phyloP scores from a whole-genome alignment of 2,329 filamentous ascomycete species.

The Bipolaris cookei region DNA sequence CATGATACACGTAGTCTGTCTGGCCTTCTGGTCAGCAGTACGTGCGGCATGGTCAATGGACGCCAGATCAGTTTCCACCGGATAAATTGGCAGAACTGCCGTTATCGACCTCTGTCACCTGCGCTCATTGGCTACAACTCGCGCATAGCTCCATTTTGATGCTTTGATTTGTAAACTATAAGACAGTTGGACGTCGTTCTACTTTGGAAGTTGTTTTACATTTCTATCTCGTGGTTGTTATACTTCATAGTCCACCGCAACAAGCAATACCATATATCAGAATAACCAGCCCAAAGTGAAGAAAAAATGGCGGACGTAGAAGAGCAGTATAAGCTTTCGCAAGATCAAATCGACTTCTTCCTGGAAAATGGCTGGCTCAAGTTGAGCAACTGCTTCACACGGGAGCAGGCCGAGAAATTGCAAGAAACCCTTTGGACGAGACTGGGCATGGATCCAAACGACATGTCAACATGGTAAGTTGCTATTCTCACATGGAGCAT shows the following conservation, averaged over 20 bases:
- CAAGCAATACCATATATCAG: background rate
- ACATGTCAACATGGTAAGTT: constrained; percentile 67
- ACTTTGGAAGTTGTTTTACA: too few relatives aligned
- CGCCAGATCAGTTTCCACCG: constrained; percentile 29
- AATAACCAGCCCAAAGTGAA: background rate
- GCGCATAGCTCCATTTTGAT: constrained; percentile 3
- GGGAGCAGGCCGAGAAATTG: constrained; percentile 56
- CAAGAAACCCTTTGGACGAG: constrained; percentile 65
- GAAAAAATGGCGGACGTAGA: constrained; percentile 22
- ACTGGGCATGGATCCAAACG: constrained; percentile 67
- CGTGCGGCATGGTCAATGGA: constrained; percentile 14
- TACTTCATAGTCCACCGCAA: background rate
- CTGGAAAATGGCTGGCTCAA: constrained; percentile 63
- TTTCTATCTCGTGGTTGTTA: background rate
- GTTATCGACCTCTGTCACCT: constrained; percentile 7
- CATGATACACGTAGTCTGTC: background rate
- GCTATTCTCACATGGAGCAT: background rate
- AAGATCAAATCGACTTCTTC: constrained; percentile 60
- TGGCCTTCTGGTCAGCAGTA: constrained; percentile 9
- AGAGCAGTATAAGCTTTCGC: constrained; percentile 47
- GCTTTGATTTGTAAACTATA: constrained; percentile 4
- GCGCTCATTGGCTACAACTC: background rate
- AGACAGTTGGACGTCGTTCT: background rate
- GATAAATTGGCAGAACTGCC: constrained; percentile 30
- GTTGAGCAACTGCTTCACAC: constrained; percentile 60